Conservation (phyloP, 2,329 filamentous ascomycete genomes). For the Monosporascus sp. region DNA sequence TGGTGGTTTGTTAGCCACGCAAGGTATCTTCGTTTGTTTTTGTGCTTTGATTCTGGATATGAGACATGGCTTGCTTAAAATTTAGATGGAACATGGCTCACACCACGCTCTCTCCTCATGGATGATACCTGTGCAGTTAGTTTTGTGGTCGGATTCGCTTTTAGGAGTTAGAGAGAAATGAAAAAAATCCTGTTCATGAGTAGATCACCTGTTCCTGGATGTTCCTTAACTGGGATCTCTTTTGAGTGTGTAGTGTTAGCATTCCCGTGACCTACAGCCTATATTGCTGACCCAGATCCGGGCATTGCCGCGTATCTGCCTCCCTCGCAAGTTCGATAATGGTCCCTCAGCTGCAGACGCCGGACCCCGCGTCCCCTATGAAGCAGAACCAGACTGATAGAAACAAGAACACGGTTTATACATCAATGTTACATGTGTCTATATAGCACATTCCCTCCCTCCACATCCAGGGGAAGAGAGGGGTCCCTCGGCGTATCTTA, state of each 20-base stretch:
- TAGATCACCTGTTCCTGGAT: background rate
- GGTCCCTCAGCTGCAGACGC: no score
- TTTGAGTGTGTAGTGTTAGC: no score
- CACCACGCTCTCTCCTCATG: background rate
- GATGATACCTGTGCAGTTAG: conserved; percentile 21
- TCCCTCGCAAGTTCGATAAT: no score
- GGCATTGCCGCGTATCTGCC: no score
- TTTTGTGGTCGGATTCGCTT: conserved; percentile 5
- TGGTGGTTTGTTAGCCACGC: no score
- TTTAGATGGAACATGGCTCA: background rate
- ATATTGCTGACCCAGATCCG: no score
- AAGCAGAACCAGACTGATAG: no score
- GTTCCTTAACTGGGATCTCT: no score
- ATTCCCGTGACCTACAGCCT: no score
- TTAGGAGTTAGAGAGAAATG: conserved; percentile 1
- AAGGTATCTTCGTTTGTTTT: conserved; percentile 3
- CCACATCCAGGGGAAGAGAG: background rate
- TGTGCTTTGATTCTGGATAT: background rate
- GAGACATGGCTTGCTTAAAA: conserved; percentile 1
- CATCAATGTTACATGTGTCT: background rate
- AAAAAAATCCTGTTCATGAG: background rate
- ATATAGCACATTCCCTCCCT: background rate
- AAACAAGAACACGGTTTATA: conserved; percentile 1
- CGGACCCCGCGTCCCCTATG: no score
- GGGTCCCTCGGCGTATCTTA: background rate